Evolutionary conservation across 805 yeast species (phyloP).

Genomic region (Tanozyma kutaoensis): DNA sequence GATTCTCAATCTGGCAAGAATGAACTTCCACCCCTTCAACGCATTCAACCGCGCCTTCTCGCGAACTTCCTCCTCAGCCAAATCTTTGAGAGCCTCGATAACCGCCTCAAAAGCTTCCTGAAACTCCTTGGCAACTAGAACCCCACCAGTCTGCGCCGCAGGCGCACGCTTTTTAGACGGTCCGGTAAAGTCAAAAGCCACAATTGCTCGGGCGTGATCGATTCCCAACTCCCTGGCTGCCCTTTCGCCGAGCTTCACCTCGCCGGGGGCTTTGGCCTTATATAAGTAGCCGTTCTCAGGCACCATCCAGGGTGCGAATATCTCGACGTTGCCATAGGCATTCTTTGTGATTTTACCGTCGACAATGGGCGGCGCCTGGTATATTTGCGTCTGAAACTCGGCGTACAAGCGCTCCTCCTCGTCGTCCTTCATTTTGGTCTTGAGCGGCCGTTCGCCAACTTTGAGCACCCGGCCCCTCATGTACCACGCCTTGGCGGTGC

Average conservation of each 20-base stretch:
- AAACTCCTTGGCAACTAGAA: conserved; percentile 54
- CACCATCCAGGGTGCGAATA: conserved; percentile 67
- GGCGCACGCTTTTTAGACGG: conserved; percentile 26
- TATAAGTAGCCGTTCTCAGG: conserved; percentile 68
- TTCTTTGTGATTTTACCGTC: conserved; percentile 65
- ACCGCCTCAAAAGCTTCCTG: conserved; percentile 47
- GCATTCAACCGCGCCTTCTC: conserved; percentile 34
- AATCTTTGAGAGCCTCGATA: conserved; percentile 33
- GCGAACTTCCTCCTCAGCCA: conserved; percentile 32
- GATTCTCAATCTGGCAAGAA: conserved; percentile 37
- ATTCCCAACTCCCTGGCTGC: conserved; percentile 61
- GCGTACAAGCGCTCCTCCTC: conserved; percentile 48
- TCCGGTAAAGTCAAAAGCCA: conserved; percentile 63
- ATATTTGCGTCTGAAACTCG: conserved; percentile 63
- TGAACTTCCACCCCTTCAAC: conserved; percentile 38
- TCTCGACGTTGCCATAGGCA: conserved; percentile 73
- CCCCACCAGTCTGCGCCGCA: conserved; percentile 60
- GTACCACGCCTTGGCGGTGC: conserved; percentile 81
- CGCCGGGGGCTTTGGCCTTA: conserved; percentile 7
- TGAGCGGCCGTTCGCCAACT: conserved; percentile 55
- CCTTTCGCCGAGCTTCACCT: conserved; percentile 37
- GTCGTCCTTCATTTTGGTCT: conserved; percentile 30
- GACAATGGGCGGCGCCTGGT: conserved; percentile 48
- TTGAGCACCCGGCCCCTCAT: conserved; percentile 65
- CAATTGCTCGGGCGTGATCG: conserved; percentile 80